Base-by-base conservation (phyloP, 2,329 filamentous ascomycete species). In the Claviceps monticola region DNA sequence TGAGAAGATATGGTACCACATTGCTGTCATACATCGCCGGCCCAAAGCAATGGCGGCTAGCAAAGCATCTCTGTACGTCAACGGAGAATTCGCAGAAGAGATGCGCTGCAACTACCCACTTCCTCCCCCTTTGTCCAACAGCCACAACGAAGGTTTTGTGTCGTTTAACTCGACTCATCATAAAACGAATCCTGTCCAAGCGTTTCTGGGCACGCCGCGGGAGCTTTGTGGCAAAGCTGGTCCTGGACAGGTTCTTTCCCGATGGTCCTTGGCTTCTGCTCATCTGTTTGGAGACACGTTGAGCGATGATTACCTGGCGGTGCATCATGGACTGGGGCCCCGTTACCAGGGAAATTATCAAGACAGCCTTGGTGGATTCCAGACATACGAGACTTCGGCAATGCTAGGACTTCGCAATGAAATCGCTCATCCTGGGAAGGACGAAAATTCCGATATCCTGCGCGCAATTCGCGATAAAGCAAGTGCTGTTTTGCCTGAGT, bases 281-380 rank as follows among this genome's bases (percentile, higher is more conserved):
- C 87, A 96, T 65, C 72, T 98, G 5, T 89, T 96, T 56, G 85
- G 91, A 53, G 88, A 95, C 54, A 79, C 83, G 0, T 72, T 96
- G 38, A 95, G 88, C 54, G 91, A 97, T 62, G 93, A 98, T 65
- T 79, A 95, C 54, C 75, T 98, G 51, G 84, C 91, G 13, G 93
- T 98, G 0, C 88, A 95, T 61, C 88, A 85, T 63, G 86, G 90
- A 48, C 81, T 98, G 17, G 91, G 93, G 0, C 86, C 89, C 23
- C 82, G 88, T 47, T 98, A 98, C 60, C 84, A 88, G 62, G 93
- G 93, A 16, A 98, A 98, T 63, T 95, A 95, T 59, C 93, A 98
- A 67, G 93, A 98, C 62, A 93, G 88, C 59, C 76, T 98, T 14
- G 93, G 94, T 5, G 91, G 89, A 1, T 95, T 98, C 61, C 89